Percentiles rank a stretch among this genome's conserved stretches.
phyloP scores from a whole-genome alignment of 306 rosid species.

The Cicer bijugum region DNA sequence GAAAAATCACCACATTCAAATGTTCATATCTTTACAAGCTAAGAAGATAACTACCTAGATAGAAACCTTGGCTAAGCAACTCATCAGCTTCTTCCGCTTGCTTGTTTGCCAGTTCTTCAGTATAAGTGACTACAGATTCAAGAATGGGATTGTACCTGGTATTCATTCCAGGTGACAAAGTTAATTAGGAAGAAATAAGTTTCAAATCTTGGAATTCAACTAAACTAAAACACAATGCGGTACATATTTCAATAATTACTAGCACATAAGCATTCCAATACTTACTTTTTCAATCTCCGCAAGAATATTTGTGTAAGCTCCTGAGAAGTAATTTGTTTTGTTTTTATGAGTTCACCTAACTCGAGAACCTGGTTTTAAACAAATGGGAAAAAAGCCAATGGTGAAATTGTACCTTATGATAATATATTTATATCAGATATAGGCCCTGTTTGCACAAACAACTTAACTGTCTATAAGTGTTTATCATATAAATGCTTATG shows the following conservation, averaged over 20 bases:
- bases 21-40: background rate
- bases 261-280: slow-evolving; percentile 27
- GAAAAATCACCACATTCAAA: slow-evolving; percentile 4
- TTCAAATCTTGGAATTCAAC: background rate
- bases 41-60: slow-evolving; percentile 59
- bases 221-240: slow-evolving; percentile 16
- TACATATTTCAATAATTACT: slow-evolving; percentile 10
- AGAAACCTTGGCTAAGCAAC: slow-evolving; percentile 64
- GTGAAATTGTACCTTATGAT: slow-evolving; percentile 24
- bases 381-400: background rate
- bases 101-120: slow-evolving; percentile 68
- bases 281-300: slow-evolving; percentile 69
- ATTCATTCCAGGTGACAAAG: slow-evolving; percentile 36
- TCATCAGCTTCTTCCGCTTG: slow-evolving; percentile 76
- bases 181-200: slow-evolving; percentile 11
- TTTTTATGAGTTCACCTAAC: slow-evolving; percentile 69
- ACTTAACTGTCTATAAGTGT: background rate
- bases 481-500: too few species aligned
- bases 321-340: slow-evolving; percentile 70
- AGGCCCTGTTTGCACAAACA: slow-evolving; percentile 10
- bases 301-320: slow-evolving; percentile 72
- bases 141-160: slow-evolving; percentile 69
- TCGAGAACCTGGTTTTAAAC: slow-evolving; percentile 64
- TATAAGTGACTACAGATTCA: slow-evolving; percentile 66
- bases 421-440: background rate